Evolutionary conservation across 257 asterid genomes (phyloP).

Genomic region (Nicotiana attenuata): DNA sequence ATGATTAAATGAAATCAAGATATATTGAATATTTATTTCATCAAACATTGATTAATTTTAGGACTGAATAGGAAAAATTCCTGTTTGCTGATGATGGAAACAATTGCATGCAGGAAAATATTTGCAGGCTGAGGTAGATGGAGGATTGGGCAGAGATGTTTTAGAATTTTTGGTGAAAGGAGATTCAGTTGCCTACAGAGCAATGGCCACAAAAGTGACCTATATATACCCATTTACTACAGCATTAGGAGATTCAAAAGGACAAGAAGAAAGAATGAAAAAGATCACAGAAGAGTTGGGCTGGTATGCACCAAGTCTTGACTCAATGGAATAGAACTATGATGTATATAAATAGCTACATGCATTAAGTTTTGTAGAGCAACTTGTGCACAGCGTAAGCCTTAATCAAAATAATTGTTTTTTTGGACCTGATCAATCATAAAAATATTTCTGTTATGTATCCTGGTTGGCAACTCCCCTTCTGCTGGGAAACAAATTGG

Average conservation of each 20-base stretch:
- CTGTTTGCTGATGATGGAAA: neutral
- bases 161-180: constrained; percentile 72
- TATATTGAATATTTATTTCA: neutral
- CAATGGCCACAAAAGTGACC: constrained; percentile 82
- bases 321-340: constrained; percentile 45
- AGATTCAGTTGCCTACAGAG: constrained; percentile 62
- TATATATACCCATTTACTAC: constrained; percentile 89
- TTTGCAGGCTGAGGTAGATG: constrained; percentile 85
- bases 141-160: constrained; percentile 86
- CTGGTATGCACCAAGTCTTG: constrained; percentile 85
- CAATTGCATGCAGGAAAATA: constrained; percentile 57
- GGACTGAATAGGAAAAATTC: neutral
- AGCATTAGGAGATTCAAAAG: constrained; percentile 91
- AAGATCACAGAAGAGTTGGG: constrained; percentile 57
- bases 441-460: neutral
- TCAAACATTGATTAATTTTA: neutral
- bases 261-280: constrained; percentile 71
- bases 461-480: neutral
- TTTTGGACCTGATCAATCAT: neutral
- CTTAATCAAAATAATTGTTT: neutral
- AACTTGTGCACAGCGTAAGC: neutral
- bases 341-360: neutral
- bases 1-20: neutral
- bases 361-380: neutral
- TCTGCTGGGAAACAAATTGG: neutral